phyloP scores from a whole-genome alignment of 1,284 basidiomycete species.

The Cutaneotrichosporon cavernicola region DNA sequence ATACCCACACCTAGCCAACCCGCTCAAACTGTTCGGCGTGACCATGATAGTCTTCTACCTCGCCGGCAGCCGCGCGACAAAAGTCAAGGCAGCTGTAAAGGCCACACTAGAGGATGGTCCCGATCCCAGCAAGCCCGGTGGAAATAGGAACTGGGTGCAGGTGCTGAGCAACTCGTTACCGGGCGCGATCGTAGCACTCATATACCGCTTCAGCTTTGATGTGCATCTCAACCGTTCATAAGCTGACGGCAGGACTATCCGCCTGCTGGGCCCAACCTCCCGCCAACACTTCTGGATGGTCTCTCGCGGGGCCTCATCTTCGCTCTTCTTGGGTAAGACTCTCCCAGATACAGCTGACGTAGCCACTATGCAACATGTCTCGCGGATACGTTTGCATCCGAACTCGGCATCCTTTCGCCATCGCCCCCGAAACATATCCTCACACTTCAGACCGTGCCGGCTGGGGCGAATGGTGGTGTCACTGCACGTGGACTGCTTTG shows the following conservation, averaged over 20 bases:
- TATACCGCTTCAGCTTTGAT: slow-evolving; percentile 60
- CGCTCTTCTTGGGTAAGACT: slow-evolving; percentile 66
- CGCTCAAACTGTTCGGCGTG: slow-evolving; percentile 61
- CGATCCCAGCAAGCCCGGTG: slow-evolving; percentile 60
- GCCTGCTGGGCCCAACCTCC: slow-evolving; percentile 2
- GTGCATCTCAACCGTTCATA: not conserved
- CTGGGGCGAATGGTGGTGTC: slow-evolving; percentile 88
- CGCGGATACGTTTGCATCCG: slow-evolving; percentile 45
- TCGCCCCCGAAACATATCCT: slow-evolving; percentile 71
- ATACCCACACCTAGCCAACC: slow-evolving; percentile 51
- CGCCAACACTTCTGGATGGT: slow-evolving; percentile 25
- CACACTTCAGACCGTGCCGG: slow-evolving; percentile 69
- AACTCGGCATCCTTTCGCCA: slow-evolving; percentile 73
- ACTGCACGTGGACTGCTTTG: slow-evolving; percentile 71
- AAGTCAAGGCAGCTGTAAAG: slow-evolving; percentile 63
- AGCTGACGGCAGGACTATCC: not conserved
- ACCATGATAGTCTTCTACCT: slow-evolving; percentile 80
- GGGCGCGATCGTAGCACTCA: slow-evolving; percentile 63
- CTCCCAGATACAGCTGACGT: slow-evolving; percentile 10
- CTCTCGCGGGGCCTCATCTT: slow-evolving; percentile 56
- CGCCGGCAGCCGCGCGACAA: slow-evolving; percentile 77
- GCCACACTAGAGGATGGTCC: slow-evolving; percentile 74
- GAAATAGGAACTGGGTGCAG: slow-evolving; percentile 71
- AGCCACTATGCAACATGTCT: slow-evolving; percentile 38
- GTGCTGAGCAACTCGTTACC: slow-evolving; percentile 74